Conservation (phyloP, 1,139 yeast species). For the Yamadazyma buinensis region DNA sequence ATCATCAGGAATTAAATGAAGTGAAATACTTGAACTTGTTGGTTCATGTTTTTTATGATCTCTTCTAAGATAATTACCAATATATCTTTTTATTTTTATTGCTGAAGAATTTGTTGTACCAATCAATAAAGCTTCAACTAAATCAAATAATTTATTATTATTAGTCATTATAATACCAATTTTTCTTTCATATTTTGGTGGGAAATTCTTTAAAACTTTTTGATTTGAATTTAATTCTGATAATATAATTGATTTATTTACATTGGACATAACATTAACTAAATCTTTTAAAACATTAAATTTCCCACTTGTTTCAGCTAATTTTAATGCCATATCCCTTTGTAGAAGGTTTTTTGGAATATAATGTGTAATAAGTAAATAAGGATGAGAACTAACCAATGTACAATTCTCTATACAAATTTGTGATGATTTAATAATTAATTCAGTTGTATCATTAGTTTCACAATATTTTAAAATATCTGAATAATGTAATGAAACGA, state of each 20-base stretch:
- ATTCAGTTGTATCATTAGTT: slow-evolving; percentile 52
- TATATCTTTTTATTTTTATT: slow-evolving; percentile 51
- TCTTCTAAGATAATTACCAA: slow-evolving; percentile 49
- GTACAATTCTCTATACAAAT: slow-evolving; percentile 74
- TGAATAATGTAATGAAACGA: slow-evolving; percentile 84
- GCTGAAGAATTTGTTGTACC: slow-evolving; percentile 51
- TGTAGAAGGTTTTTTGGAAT: slow-evolving; percentile 78
- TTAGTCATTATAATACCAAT: slow-evolving; percentile 38
- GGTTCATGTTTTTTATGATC: slow-evolving; percentile 28
- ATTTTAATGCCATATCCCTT: slow-evolving; percentile 70
- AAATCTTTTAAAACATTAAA: slow-evolving; percentile 66
- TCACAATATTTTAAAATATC: slow-evolving; percentile 88
- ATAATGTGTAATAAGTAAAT: slow-evolving; percentile 75
- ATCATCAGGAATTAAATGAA: slow-evolving; percentile 39
- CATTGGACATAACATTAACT: slow-evolving; percentile 33
- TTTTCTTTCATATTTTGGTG: slow-evolving; percentile 18
- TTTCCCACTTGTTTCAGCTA: slow-evolving; percentile 85
- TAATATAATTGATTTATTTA: background rate
- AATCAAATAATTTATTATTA: slow-evolving; percentile 54
- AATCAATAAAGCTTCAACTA: slow-evolving; percentile 69
- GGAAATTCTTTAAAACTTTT: slow-evolving; percentile 12
- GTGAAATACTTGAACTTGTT: slow-evolving; percentile 17
- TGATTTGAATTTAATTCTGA: background rate
- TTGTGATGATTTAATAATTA: slow-evolving; percentile 63
- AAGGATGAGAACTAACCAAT: slow-evolving; percentile 85